Evolutionary conservation across 192 early-diverging fungal genomes (phyloP).

Genomic region (Gamsiella multidivaricata): DNA sequence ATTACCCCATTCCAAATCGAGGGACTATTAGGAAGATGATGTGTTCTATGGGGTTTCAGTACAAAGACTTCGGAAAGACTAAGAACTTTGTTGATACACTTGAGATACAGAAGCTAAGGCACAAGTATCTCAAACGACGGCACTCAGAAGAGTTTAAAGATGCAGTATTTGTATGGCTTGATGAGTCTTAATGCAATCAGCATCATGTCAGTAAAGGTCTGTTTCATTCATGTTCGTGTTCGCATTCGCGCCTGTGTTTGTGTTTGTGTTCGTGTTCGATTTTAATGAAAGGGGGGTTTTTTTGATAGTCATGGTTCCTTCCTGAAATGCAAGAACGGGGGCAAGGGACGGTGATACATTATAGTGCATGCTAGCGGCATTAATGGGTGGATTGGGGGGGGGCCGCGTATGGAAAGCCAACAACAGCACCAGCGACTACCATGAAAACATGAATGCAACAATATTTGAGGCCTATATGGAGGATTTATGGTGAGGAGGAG

Average conservation of each 20-base stretch:
- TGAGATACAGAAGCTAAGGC: slow-evolving; percentile 7
- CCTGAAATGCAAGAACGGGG: not conserved
- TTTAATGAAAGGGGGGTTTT: not conserved
- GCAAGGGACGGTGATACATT: slow-evolving; percentile 2
- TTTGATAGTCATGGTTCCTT: slow-evolving; percentile 16
- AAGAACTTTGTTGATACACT: slow-evolving; percentile 19
- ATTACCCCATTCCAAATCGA: not conserved
- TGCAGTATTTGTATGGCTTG: slow-evolving; percentile 22
- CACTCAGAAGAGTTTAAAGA: slow-evolving; percentile 17
- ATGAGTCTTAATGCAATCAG: slow-evolving; percentile 20
- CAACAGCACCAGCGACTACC: slow-evolving; percentile 5
- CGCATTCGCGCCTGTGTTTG: no score
- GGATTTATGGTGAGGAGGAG: not conserved
- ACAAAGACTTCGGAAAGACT: slow-evolving; percentile 5
- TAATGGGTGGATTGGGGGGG: slow-evolving; percentile 16
- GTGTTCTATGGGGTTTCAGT: slow-evolving; percentile 5
- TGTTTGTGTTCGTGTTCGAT: no score
- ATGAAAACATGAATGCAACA: slow-evolving; percentile 15
- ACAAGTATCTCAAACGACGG: slow-evolving; percentile 12
- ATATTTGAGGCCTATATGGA: slow-evolving; percentile 18
- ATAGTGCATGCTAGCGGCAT: slow-evolving; percentile 13
- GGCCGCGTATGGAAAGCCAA: slow-evolving; percentile 11
- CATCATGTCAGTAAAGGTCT: slow-evolving; percentile 12
- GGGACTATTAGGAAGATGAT: slow-evolving; percentile 13
- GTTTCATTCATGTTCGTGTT: no score